Evolutionary conservation across 805 yeast species (phyloP).

Genomic region (Novakomyces olei): DNA sequence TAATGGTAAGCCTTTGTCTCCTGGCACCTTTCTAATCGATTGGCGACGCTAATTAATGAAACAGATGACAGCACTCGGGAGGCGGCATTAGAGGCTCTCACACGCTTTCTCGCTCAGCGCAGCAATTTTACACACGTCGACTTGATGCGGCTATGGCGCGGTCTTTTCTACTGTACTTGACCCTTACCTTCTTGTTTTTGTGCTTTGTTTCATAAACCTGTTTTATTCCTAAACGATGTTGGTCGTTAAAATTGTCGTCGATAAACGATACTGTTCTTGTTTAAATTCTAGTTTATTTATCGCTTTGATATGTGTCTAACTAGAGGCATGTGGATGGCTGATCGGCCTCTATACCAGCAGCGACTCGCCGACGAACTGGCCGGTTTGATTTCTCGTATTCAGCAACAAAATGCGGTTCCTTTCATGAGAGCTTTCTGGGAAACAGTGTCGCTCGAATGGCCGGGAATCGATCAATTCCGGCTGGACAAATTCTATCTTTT

Average conservation of each 20-base stretch:
- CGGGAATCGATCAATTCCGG: slow-evolving; percentile 23
- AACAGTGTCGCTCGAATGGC: slow-evolving; percentile 64
- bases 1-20: too few relatives aligned
- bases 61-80: slow-evolving; percentile 10
- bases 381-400: slow-evolving; percentile 19
- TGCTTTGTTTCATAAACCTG: background rate
- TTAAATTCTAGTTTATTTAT: background rate
- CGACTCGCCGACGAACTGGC: slow-evolving; percentile 56
- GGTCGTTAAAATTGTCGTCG: background rate
- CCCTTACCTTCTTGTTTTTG: background rate
- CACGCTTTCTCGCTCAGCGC: slow-evolving; percentile 3
- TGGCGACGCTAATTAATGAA: too few relatives aligned
- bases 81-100: slow-evolving; percentile 2
- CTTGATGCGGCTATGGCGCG: slow-evolving; percentile 78
- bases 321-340: slow-evolving; percentile 82
- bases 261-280: background rate
- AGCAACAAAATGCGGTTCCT: slow-evolving; percentile 20
- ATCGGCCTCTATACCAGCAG: slow-evolving; percentile 82
- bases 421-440: slow-evolving; percentile 66
- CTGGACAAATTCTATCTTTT: slow-evolving; percentile 68
- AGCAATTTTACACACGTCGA: slow-evolving; percentile 18
- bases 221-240: background rate
- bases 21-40: too few relatives aligned
- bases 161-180: slow-evolving; percentile 38
- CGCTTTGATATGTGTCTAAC: background rate